These are phyloP conservation scores for Aspergillus sp. DNA, from an alignment of 2,329 filamentous ascomycete genomes.

Conservation along the genomic window DNA sequence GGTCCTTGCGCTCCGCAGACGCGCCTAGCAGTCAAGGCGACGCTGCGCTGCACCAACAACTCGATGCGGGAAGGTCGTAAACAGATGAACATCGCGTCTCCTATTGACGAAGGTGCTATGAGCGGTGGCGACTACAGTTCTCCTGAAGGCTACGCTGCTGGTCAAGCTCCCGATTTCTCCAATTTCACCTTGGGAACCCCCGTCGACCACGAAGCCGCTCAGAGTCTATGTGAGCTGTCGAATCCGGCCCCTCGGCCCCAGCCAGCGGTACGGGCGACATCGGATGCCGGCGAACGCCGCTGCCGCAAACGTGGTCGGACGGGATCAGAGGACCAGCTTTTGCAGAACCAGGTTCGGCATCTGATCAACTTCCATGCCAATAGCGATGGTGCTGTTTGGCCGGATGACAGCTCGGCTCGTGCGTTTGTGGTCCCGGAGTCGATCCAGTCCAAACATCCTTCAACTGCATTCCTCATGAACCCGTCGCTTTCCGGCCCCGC, in stretches of 20 bases:
- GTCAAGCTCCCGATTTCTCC: conserved; percentile 27
- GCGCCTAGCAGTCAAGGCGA: conserved; percentile 33
- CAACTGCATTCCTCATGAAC: conserved; percentile 10
- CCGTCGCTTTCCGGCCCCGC: conserved; percentile 26
- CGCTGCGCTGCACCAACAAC: conserved; percentile 32
- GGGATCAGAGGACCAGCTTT: conserved; percentile 29
- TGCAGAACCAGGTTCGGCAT: conserved; percentile 34
- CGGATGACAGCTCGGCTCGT: conserved; percentile 24
- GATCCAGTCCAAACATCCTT: conserved; percentile 7
- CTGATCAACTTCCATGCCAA: conserved; percentile 24
- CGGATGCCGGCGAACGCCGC: conserved; percentile 10
- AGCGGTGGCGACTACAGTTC: conserved; percentile 28
- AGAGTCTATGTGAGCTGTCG: conserved; percentile 35
- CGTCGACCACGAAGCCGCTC: conserved; percentile 32
- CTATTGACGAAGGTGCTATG: conserved; percentile 25
- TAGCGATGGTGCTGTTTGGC: conserved; percentile 18
- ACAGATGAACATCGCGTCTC: conserved; percentile 26
- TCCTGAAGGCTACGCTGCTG: conserved; percentile 21
- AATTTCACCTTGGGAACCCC: conserved; percentile 27
- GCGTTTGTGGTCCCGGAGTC: conserved; percentile 24
- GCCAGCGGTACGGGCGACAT: conserved; percentile 7
- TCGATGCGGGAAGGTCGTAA: conserved; percentile 31
- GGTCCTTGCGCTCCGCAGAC: conserved; percentile 22
- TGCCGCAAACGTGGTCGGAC: conserved; percentile 35
- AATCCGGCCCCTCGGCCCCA: conserved; percentile 20